Evolutionary conservation across 2,329 filamentous ascomycete species (phyloP).

Genomic region (Aspergillus hiratsukae): DNA sequence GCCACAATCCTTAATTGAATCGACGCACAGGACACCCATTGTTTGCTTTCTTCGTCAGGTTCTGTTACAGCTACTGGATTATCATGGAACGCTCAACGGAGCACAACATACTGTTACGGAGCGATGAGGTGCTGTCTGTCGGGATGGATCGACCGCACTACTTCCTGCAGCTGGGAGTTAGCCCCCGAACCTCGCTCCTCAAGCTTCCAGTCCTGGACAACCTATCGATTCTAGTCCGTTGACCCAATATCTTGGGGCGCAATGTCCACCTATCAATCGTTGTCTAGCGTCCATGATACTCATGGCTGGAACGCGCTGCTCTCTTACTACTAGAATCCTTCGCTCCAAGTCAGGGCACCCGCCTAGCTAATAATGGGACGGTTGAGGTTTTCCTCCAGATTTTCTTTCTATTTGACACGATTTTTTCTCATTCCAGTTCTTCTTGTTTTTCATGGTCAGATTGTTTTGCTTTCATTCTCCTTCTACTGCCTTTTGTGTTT

Average conservation of each 20-base stretch:
- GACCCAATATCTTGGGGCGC: slow-evolving; percentile 20
- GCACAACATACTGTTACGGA: slow-evolving; percentile 8
- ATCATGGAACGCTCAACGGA: slow-evolving; percentile 10
- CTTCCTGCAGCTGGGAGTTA: slow-evolving; percentile 12
- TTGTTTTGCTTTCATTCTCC: neutral
- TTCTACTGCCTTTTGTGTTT: slow-evolving; percentile 2
- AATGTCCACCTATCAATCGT: slow-evolving; percentile 17
- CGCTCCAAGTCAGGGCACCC: neutral
- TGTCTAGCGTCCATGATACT: slow-evolving; percentile 10
- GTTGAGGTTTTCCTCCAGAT: neutral
- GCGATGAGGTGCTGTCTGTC: slow-evolving; percentile 10
- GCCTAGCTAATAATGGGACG: neutral
- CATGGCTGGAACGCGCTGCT: slow-evolving; percentile 13
- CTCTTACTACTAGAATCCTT: slow-evolving; percentile 1
- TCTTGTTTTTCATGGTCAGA: slow-evolving; percentile 2
- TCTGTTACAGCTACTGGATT: neutral
- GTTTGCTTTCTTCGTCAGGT: slow-evolving; percentile 4
- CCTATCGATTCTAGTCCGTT: slow-evolving; percentile 13
- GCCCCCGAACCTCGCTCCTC: slow-evolving; percentile 14
- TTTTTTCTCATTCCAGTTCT: neutral
- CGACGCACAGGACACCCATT: slow-evolving; percentile 9
- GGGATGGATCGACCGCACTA: slow-evolving; percentile 20
- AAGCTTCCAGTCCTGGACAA: slow-evolving; percentile 11
- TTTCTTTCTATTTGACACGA: slow-evolving; percentile 2
- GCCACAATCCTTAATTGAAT: slow-evolving; percentile 20